Percentiles rank a stretch among this genome's conserved stretches.
phyloP scores from a whole-genome alignment of 441 rosid genomes.

The Pelargonium australe region DNA sequence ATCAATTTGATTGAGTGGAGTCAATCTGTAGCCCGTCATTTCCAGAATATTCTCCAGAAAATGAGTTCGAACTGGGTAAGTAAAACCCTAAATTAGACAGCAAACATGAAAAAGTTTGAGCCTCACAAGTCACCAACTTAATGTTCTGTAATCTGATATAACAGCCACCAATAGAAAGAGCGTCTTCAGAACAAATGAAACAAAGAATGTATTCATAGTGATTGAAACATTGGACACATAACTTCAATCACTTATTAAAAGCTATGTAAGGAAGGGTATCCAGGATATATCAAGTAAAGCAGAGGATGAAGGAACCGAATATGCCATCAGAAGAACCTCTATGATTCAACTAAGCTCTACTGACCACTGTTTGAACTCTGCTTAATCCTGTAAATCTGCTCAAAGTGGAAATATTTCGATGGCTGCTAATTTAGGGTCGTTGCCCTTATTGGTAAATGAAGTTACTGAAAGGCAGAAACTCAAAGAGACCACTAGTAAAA shows the following conservation, averaged over 20 bases:
- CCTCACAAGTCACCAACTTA: background rate
- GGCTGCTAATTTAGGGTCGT: background rate
- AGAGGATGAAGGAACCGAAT: background rate
- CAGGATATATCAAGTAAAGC: background rate
- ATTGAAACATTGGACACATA: background rate
- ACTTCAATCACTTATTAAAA: no score
- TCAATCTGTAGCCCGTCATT: conserved; percentile 76
- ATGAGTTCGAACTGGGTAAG: conserved; percentile 72
- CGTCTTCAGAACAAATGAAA: background rate
- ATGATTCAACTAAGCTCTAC: background rate
- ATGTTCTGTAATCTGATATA: background rate
- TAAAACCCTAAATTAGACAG: conserved; percentile 61
- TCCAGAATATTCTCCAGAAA: conserved; percentile 89
- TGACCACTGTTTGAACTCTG: background rate
- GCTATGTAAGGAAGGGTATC: background rate
- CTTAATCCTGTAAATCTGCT: no score
- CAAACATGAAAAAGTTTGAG: background rate
- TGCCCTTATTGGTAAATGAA: background rate
- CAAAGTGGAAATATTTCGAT: background rate
- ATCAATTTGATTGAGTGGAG: conserved; percentile 89
- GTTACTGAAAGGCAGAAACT: background rate
- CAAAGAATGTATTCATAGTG: background rate
- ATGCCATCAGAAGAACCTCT: conserved; percentile 2
- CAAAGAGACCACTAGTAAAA: background rate
- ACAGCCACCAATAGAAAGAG: background rate